These are phyloP conservation scores for Rubroshorea leprosula DNA, from an alignment of 345 rosid species.

Conservation along the genomic window DNA sequence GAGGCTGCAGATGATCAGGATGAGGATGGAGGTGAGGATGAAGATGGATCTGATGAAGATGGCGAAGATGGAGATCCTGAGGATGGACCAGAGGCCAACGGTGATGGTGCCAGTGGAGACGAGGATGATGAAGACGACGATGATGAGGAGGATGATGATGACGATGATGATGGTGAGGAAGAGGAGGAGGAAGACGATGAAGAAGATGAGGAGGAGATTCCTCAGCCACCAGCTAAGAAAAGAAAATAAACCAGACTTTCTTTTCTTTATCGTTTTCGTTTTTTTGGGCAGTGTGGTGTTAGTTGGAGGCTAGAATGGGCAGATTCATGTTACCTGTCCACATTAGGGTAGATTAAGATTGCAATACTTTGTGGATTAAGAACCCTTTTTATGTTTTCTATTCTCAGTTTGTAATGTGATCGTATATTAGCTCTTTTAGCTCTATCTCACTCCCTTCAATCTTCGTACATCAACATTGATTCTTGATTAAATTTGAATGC, in stretches of 20 bases:
- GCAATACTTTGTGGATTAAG: slow-evolving; percentile 6
- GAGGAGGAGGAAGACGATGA: slow-evolving; percentile 34
- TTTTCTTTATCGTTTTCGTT: background rate
- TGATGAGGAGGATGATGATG: slow-evolving; percentile 24
- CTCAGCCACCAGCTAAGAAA: slow-evolving; percentile 58
- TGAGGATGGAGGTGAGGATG: slow-evolving; percentile 41
- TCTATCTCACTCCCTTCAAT: background rate
- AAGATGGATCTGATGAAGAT: slow-evolving; percentile 31
- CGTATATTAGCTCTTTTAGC: background rate
- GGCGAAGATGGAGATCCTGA: slow-evolving; percentile 37
- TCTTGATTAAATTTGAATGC: too few species aligned
- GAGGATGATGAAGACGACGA: slow-evolving; percentile 38
- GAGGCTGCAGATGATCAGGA: slow-evolving; percentile 38
- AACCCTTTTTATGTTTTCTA: slow-evolving; percentile 17
- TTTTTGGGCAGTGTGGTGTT: slow-evolving; percentile 8
- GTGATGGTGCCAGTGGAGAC: slow-evolving; percentile 35
- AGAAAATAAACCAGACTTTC: slow-evolving; percentile 33
- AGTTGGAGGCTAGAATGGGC: slow-evolving; percentile 11
- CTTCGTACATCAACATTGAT: too few species aligned
- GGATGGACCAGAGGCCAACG: slow-evolving; percentile 42
- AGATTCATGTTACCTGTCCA: slow-evolving; percentile 9
- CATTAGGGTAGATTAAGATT: slow-evolving; percentile 15
- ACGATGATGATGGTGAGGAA: slow-evolving; percentile 12
- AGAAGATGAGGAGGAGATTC: slow-evolving; percentile 40
- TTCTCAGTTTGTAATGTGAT: slow-evolving; percentile 3